A percentile compares a stretch with the other conserved stretches of the same genome.
These are phyloP conservation scores for Wallacemonas sp. DNA, from an alignment of 208 protist species.

Conservation along the genomic window DNA sequence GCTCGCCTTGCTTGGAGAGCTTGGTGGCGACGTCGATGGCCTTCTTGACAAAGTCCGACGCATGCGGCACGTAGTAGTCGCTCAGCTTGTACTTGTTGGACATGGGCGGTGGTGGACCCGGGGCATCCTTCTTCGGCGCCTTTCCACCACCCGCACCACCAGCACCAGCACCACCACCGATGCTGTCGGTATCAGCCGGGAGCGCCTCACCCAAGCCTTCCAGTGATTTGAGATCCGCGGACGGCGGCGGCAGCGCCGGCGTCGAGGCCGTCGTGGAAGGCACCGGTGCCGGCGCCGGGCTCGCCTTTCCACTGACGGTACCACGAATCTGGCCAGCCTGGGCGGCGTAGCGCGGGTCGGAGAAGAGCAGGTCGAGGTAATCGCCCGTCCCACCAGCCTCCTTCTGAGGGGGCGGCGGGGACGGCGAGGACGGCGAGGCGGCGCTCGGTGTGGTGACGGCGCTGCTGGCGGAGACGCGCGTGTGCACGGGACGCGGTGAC, in stretches of 20 bases:
- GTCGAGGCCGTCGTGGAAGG: too few species aligned
- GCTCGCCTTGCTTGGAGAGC: conserved; percentile 53
- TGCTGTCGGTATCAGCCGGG: neutral
- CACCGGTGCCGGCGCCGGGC: too few species aligned
- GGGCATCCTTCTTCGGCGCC: conserved; percentile 7
- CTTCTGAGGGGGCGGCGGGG: too few species aligned
- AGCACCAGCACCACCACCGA: neutral
- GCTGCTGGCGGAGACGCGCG: neutral
- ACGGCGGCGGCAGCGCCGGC: conserved; percentile 14
- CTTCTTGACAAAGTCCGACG: conserved; percentile 58
- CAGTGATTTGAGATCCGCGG: conserved; percentile 3
- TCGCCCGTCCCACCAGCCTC: neutral
- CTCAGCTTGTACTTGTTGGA: conserved; percentile 18
- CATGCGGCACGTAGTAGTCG: conserved; percentile 27
- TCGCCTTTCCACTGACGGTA: too few species aligned
- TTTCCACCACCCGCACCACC: neutral
- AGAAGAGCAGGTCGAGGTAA: conserved; percentile 31
- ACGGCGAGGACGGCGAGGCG: neutral
- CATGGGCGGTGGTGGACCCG: conserved; percentile 16
- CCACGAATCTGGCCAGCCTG: neutral
- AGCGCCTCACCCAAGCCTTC: conserved; percentile 4
- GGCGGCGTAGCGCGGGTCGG: conserved; percentile 19
- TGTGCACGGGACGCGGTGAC: neutral
- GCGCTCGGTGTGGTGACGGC: neutral
- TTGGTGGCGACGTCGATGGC: conserved; percentile 67